Percentiles rank a stretch among this genome's conserved stretches.
Conservation (phyloP, 768 basidiomycete genomes). For the Tricholoma sp. region DNA sequence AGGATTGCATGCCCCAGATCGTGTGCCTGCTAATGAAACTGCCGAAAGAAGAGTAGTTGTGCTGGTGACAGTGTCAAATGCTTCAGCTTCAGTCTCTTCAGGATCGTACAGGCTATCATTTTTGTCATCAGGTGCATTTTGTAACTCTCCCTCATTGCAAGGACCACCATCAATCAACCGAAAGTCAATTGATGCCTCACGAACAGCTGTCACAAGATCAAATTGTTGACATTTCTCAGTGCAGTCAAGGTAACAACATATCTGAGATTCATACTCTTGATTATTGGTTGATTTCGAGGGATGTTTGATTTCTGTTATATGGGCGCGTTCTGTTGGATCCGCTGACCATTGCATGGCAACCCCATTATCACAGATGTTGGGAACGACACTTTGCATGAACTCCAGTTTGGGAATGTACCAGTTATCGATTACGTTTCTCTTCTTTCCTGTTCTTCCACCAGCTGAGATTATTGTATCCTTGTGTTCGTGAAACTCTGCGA, state of each 20-base stretch:
- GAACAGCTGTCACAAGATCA: conserved; percentile 11
- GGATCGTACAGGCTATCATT: too few species aligned
- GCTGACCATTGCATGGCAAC: conserved; percentile 30
- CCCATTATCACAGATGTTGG: conserved; percentile 24
- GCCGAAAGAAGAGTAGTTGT: neutral
- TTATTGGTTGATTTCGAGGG: conserved; percentile 27
- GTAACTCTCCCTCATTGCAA: neutral
- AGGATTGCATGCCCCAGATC: neutral
- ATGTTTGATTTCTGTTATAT: conserved; percentile 28
- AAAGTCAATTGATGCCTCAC: conserved; percentile 4
- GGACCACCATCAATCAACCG: neutral
- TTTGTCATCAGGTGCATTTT: too few species aligned
- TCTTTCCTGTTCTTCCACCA: conserved; percentile 13
- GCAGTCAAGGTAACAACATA: conserved; percentile 26
- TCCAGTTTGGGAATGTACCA: conserved; percentile 43
- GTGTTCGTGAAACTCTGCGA: conserved; percentile 28
- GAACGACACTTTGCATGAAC: conserved; percentile 24
- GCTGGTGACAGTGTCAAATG: neutral
- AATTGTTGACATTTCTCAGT: conserved; percentile 19
- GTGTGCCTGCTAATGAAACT: neutral
- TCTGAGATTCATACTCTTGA: conserved; percentile 29
- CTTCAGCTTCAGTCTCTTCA: neutral
- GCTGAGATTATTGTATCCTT: conserved; percentile 29
- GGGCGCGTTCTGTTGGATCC: conserved; percentile 29
- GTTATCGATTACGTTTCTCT: conserved; percentile 23